phyloP scores from a whole-genome alignment of 371 early-diverging fungal genomes.

The Mortierella polycephala region DNA sequence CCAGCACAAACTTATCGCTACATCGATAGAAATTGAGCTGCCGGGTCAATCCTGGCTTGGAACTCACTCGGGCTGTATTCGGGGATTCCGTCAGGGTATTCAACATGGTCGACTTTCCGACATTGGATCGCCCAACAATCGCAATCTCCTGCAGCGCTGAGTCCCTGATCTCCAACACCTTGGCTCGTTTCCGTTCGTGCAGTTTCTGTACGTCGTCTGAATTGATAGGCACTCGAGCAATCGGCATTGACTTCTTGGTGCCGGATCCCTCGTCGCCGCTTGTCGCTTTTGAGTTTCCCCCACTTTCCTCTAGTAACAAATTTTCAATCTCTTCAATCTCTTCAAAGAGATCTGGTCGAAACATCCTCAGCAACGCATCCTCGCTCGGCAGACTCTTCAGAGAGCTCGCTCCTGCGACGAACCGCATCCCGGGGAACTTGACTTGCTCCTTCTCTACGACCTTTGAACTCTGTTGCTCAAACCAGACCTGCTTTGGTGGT shows the following conservation, averaged over 20 bases:
- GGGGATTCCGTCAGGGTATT: conserved; percentile 72
- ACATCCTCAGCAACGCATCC: conserved; percentile 23
- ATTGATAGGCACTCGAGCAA: not conserved
- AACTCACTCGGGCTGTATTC: conserved; percentile 69
- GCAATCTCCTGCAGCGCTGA: conserved; percentile 41
- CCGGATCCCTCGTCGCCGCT: conserved; percentile 21
- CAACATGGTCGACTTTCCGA: conserved; percentile 82
- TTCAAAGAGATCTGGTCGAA: conserved; percentile 44
- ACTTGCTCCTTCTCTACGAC: conserved; percentile 52
- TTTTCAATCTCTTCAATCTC: conserved; percentile 30
- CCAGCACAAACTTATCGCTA: conserved; percentile 70
- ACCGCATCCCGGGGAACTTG: conserved; percentile 59
- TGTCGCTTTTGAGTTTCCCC: not conserved
- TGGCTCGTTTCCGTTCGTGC: conserved; percentile 12
- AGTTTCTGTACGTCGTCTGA: conserved; percentile 25
- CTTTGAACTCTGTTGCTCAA: conserved; percentile 33
- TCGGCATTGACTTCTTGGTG: not conserved
- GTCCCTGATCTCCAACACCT: conserved; percentile 32
- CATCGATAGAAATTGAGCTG: conserved; percentile 84
- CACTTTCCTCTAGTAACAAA: conserved; percentile 45
- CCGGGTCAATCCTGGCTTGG: conserved; percentile 85
- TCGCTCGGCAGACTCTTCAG: conserved; percentile 58
- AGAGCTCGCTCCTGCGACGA: conserved; percentile 61
- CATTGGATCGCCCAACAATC: conserved; percentile 76
- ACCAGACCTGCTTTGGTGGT: conserved; percentile 46